A percentile compares a stretch with the other conserved stretches of the same genome.
phyloP scores from a whole-genome alignment of 208 protist species.

The Wallacemonas collosoma region DNA sequence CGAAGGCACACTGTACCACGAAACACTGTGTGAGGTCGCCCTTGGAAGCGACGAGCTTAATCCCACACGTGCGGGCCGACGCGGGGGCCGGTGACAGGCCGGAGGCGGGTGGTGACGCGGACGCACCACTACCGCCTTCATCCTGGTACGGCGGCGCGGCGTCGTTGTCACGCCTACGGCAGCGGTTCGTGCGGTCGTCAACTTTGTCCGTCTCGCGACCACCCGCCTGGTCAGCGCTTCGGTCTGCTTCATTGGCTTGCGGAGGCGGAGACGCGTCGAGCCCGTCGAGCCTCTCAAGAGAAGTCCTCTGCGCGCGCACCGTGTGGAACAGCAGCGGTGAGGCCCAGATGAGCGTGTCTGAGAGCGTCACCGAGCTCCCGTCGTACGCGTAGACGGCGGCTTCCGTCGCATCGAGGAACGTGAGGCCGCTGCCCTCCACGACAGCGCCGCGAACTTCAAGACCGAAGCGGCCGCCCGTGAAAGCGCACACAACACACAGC shows the following conservation, averaged over 20 bases:
- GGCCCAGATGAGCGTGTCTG: slow-evolving; percentile 54
- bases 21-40: slow-evolving; percentile 46
- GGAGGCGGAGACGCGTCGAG: neutral
- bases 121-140: too few relatives aligned
- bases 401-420: slow-evolving; percentile 47
- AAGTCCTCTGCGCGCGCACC: neutral
- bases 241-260: too few relatives aligned
- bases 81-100: neutral
- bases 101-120: neutral
- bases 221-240: too few relatives aligned
- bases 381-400: slow-evolving; percentile 72
- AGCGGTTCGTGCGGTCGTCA: too few relatives aligned
- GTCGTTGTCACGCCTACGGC: too few relatives aligned
- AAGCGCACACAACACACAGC: slow-evolving; percentile 18
- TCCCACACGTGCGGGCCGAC: slow-evolving; percentile 31
- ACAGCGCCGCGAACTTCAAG: slow-evolving; percentile 60
- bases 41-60: slow-evolving; percentile 54
- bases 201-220: too few relatives aligned
- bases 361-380: slow-evolving; percentile 42
- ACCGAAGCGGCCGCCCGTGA: slow-evolving; percentile 62
- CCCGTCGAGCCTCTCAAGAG: neutral
- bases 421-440: slow-evolving; percentile 45
- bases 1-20: slow-evolving; percentile 54
- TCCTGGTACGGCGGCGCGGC: too few relatives aligned
- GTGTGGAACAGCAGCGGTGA: slow-evolving; percentile 15